Percentiles rank a stretch among this genome's conserved stretches.
These are phyloP conservation scores for Sarocladium brachiariae DNA, from an alignment of 2,329 filamentous ascomycete species.

Conservation along the genomic window DNA sequence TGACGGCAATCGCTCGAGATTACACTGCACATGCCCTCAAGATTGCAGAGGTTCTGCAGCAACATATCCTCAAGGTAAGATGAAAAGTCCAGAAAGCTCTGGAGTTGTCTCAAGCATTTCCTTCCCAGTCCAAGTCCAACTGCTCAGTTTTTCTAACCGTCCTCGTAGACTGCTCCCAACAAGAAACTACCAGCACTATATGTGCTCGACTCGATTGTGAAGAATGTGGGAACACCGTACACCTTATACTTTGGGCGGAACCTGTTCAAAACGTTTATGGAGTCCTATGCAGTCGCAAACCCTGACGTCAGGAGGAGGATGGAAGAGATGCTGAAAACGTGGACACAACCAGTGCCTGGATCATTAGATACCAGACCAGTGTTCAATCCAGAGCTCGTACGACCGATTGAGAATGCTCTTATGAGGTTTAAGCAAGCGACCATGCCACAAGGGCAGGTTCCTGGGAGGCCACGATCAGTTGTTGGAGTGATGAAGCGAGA, in stretches of 20 bases:
- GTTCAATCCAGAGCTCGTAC: slow-evolving; percentile 78
- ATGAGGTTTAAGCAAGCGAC: slow-evolving; percentile 68
- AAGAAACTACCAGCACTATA: slow-evolving; percentile 95
- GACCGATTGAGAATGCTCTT: slow-evolving; percentile 88
- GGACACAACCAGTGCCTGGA: slow-evolving; percentile 94
- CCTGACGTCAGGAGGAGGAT: slow-evolving; percentile 77
- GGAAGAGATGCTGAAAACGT: slow-evolving; percentile 95
- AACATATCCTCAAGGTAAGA: slow-evolving; percentile 91
- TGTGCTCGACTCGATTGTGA: slow-evolving; percentile 95
- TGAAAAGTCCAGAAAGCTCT: background rate
- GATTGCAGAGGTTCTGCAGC: slow-evolving; percentile 83
- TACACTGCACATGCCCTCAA: slow-evolving; percentile 93
- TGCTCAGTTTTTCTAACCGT: background rate
- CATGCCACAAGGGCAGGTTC: slow-evolving; percentile 44
- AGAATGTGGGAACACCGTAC: slow-evolving; percentile 97
- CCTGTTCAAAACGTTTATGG: slow-evolving; percentile 93
- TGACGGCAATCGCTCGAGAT: slow-evolving; percentile 96
- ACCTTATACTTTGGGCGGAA: slow-evolving; percentile 90
- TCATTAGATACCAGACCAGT: slow-evolving; percentile 90
- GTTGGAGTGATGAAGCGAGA: slow-evolving; percentile 53
- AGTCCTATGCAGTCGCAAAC: slow-evolving; percentile 87
- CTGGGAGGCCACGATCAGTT: slow-evolving; percentile 40
- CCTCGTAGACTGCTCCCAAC: slow-evolving; percentile 66
- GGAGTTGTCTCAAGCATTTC: slow-evolving; percentile 11
- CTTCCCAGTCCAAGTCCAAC: background rate